phyloP scores from a whole-genome alignment of 1,284 basidiomycete genomes.

The Kwoniella shivajii region DNA sequence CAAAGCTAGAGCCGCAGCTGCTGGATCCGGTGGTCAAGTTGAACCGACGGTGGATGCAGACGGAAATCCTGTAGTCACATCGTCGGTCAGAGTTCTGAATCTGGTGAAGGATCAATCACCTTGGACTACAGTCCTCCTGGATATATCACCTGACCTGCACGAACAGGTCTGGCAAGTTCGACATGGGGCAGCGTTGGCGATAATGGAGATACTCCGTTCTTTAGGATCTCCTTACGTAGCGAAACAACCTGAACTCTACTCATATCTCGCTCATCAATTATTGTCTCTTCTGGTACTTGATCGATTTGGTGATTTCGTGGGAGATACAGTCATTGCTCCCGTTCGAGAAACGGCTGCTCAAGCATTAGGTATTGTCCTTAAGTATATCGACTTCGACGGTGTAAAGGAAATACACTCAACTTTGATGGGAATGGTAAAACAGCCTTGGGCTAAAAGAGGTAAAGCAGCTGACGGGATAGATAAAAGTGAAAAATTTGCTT shows the following conservation, averaged over 20 bases:
- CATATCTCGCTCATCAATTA: slow-evolving; percentile 74
- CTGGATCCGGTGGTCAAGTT: slow-evolving; percentile 37
- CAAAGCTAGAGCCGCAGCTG: slow-evolving; percentile 40
- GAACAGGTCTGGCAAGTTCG: slow-evolving; percentile 88
- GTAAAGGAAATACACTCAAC: slow-evolving; percentile 79
- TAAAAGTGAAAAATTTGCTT: slow-evolving; percentile 66
- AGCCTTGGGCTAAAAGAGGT: slow-evolving; percentile 63
- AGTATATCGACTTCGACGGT: slow-evolving; percentile 78
- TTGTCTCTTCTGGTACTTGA: slow-evolving; percentile 93
- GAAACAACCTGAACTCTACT: slow-evolving; percentile 45
- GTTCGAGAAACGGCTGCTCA: slow-evolving; percentile 96
- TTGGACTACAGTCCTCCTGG: slow-evolving; percentile 81
- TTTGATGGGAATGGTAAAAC: slow-evolving; percentile 90
- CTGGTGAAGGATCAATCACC: slow-evolving; percentile 72
- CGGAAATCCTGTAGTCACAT: slow-evolving; percentile 23
- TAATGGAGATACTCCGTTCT: slow-evolving; percentile 83
- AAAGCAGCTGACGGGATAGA: slow-evolving; percentile 53
- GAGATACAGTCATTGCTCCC: slow-evolving; percentile 94
- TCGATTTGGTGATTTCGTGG: slow-evolving; percentile 95
- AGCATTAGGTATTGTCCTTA: slow-evolving; percentile 83
- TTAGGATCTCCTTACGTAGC: slow-evolving; percentile 52
- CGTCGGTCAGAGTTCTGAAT: slow-evolving; percentile 21
- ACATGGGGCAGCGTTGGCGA: slow-evolving; percentile 89
- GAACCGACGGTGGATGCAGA: slow-evolving; percentile 40
- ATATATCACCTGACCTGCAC: slow-evolving; percentile 83